These are phyloP conservation scores for Raddia guianensis DNA, from an alignment of 176 grass and related monocot species.

Conservation along the genomic window DNA sequence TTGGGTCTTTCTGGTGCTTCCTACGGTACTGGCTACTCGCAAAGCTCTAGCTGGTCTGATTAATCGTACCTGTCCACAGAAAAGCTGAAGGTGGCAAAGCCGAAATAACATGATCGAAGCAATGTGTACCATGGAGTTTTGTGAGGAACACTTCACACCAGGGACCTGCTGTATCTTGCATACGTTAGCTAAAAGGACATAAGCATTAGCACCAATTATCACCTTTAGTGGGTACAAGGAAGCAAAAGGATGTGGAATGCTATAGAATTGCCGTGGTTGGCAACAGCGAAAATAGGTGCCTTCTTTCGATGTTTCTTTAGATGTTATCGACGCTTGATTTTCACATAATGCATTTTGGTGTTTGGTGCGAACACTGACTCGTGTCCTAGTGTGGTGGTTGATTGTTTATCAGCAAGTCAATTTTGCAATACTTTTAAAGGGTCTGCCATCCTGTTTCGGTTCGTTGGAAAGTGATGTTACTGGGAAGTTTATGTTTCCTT, in stretches of 20 bases:
- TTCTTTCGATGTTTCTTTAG: background rate
- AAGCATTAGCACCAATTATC: background rate
- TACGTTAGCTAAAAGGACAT: background rate
- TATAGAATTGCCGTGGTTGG: background rate
- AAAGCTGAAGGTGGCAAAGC: slow-evolving; percentile 1
- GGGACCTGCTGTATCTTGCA: background rate
- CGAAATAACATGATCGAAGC: background rate
- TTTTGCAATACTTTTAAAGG: too few species aligned
- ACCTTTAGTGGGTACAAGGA: background rate
- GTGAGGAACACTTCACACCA: background rate
- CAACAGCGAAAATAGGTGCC: background rate
- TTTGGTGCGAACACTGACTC: background rate
- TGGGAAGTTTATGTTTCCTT: background rate
- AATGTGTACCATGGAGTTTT: background rate
- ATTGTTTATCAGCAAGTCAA: background rate
- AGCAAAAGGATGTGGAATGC: background rate
- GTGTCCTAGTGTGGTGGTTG: background rate
- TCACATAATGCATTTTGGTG: background rate
- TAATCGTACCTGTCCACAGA: background rate
- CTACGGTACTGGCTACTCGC: background rate
- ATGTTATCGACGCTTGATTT: background rate
- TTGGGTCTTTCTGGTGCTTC: background rate
- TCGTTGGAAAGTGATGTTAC: background rate
- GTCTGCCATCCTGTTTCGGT: too few species aligned
- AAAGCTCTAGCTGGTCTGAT: background rate